Base-by-base conservation (phyloP, 2,329 filamentous ascomycete species). In the Alternaria infectoria region DNA sequence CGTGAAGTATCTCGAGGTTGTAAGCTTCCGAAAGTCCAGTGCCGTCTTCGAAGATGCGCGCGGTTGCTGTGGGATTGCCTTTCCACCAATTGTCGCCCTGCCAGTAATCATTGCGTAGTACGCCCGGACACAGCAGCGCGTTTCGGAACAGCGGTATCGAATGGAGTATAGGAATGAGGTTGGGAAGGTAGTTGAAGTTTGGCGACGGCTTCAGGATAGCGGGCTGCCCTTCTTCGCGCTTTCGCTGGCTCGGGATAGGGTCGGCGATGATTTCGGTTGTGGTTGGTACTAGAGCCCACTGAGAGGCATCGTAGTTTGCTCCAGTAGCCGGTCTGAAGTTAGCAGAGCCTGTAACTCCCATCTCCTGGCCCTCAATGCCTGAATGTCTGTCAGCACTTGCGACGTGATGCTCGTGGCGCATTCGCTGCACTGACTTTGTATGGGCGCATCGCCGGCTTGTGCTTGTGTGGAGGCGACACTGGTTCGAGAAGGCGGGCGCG, bases 41-140 rank as follows among this genome's bases (percentile, higher is more conserved):
- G 36, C 69, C 70, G 60, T 82, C 71, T 54, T 84, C 82, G n/a
- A 88, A 81, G 21, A 86, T 83, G 50, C 82, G 84, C 4, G 85
- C 81, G 13, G 83, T 75, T 28, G 82, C 78, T 25, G 87, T 84
- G 0, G 83, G 74, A 28, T 82, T 82, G 19, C 88, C 88, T 69
- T 85, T 86, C 88, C 88, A 90, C 88, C 88, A 90, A 11, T 88
- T 84, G 2, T 81, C 68, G 62, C 88, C 84, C 57, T 84, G 75
- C 46, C 86, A 86, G 69, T 90, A 90, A 61, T 85, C 81, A 3
- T 77, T 72, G 23, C 83, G 75, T 6, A 81, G 69, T 25, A 82
- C 77, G 8, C 79, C 78, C n/a, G 84, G 80, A 44, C 83, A 74
- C 12, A 90, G 75, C 10, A 90, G 80, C 9, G 85, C 84, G 71